phyloP scores from a whole-genome alignment of 2,329 filamentous ascomycete species.

The Stemphylium vesicarium region DNA sequence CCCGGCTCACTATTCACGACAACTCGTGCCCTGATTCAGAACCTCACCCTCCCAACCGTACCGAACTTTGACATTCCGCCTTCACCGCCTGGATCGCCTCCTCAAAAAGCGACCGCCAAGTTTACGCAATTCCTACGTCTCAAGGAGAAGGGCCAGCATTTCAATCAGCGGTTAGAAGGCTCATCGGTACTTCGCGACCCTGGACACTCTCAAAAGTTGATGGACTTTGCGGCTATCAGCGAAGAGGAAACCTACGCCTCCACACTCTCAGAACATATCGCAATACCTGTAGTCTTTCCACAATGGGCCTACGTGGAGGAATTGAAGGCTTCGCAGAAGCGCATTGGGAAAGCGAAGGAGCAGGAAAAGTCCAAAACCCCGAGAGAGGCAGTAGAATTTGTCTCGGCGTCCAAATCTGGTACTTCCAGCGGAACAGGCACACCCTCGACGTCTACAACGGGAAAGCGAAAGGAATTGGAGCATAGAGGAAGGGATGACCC shows the following conservation, averaged over 20 bases:
- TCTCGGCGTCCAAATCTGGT: constrained; percentile 36
- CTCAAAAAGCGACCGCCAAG: constrained; percentile 63
- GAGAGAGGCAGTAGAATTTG: constrained; percentile 44
- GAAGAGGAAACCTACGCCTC: constrained; percentile 69
- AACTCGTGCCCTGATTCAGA: constrained; percentile 68
- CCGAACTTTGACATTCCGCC: constrained; percentile 77
- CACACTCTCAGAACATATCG: constrained; percentile 53
- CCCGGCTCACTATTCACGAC: constrained; percentile 70
- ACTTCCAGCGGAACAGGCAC: constrained; percentile 32
- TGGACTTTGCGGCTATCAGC: constrained; percentile 69
- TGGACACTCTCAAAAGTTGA: constrained; percentile 72
- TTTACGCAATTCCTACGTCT: constrained; percentile 76
- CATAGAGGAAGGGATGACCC: constrained; percentile 33
- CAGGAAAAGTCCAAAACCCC: constrained; percentile 36
- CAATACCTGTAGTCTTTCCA: constrained; percentile 50
- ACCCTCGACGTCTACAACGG: constrained; percentile 23
- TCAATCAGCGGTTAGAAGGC: constrained; percentile 74
- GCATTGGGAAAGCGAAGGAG: constrained; percentile 41
- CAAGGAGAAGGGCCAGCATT: constrained; percentile 79
- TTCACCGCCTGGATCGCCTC: constrained; percentile 67
- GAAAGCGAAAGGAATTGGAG: constrained; percentile 43
- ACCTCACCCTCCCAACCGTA: constrained; percentile 74
- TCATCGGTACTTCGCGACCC: constrained; percentile 75
- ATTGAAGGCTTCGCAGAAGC: constrained; percentile 50
- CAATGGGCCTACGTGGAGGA: constrained; percentile 54